Percentiles rank a stretch among this genome's conserved stretches.
phyloP scores from a whole-genome alignment of 352 stramenopile species.

The Globisporangium emineosum region DNA sequence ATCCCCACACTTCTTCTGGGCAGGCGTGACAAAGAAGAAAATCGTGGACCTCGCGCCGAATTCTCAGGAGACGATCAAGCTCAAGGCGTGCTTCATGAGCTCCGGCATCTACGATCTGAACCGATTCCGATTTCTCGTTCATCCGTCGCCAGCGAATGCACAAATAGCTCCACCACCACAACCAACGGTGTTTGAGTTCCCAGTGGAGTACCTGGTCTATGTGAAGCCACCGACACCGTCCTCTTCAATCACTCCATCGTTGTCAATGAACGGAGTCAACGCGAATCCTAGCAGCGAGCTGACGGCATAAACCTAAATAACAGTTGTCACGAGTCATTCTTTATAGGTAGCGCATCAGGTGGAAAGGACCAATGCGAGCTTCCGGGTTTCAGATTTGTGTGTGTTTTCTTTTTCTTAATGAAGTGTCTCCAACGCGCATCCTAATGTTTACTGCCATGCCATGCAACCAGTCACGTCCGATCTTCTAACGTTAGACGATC shows the following conservation, averaged over 20 bases:
- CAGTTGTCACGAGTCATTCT: too few relatives aligned
- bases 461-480: neutral
- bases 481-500: neutral
- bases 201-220: constrained; percentile 76
- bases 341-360: too few relatives aligned
- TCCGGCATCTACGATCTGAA: constrained; percentile 84
- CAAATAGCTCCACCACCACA: constrained; percentile 5
- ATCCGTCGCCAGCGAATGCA: constrained; percentile 10
- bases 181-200: constrained; percentile 58
- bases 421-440: neutral
- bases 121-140: constrained; percentile 64
- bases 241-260: neutral
- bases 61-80: constrained; percentile 37
- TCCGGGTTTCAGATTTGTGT: neutral
- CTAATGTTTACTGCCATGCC: neutral
- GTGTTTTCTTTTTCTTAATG: neutral
- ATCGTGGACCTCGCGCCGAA: constrained; percentile 50
- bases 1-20: constrained; percentile 78
- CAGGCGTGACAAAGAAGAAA: constrained; percentile 71
- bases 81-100: constrained; percentile 72
- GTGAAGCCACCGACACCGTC: constrained; percentile 30
- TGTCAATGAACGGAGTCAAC: neutral
- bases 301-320: neutral
- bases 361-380: too few relatives aligned
- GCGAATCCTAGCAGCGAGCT: constrained; percentile 2